Evolutionary conservation across 2,329 filamentous ascomycete species (phyloP).

Genomic region (Aspergillus brunneoviolaceus): DNA sequence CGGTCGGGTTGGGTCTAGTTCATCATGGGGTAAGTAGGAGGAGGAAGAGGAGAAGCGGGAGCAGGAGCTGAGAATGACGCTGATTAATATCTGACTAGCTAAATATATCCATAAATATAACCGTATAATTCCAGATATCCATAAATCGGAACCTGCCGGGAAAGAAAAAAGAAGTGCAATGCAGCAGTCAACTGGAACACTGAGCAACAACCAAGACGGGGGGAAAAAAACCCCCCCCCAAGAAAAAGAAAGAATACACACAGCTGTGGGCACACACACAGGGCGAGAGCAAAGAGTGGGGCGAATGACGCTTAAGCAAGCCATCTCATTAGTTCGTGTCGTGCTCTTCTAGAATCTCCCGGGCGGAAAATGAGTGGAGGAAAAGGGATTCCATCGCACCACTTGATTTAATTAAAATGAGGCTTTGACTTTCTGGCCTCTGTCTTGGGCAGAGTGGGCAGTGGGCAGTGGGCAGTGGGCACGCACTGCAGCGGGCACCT

Average conservation of each 20-base stretch:
- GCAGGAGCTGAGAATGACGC: neutral
- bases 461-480: no score
- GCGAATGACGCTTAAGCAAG: conserved; percentile 16
- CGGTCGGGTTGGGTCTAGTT: neutral
- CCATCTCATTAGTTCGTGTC: conserved; percentile 16
- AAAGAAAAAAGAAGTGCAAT: neutral
- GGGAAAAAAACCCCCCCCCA: neutral
- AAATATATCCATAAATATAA: no score
- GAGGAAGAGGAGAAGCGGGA: neutral
- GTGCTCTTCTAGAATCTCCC: conserved; percentile 18
- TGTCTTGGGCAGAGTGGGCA: neutral
- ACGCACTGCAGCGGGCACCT: no score
- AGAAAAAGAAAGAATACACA: neutral
- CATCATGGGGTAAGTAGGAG: neutral
- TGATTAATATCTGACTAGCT: neutral
- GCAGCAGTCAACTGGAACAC: neutral
- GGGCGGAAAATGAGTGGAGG: conserved; percentile 3
- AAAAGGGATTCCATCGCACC: neutral
- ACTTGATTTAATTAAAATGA: neutral
- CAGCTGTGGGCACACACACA: neutral
- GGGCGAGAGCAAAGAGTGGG: conserved; percentile 15
- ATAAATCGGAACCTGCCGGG: neutral
- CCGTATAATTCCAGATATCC: no score
- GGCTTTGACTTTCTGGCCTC: neutral
- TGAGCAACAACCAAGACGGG: neutral